Conservation (phyloP, 345 rosid species). For the Boechera divaricarpa region DNA sequence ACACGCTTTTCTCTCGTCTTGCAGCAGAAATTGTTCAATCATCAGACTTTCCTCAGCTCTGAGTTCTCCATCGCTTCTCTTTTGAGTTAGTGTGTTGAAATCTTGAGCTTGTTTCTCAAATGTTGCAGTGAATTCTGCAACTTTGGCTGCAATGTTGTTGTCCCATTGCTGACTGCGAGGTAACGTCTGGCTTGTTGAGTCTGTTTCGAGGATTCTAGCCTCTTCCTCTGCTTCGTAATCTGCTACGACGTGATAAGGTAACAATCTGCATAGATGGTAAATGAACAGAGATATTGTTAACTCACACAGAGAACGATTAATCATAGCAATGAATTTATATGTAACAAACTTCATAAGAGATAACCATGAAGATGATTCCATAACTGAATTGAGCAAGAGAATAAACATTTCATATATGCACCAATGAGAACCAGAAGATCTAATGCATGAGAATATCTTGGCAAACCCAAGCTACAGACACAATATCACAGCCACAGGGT, state of each 20-base stretch:
- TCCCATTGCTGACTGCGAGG: conserved; percentile 95
- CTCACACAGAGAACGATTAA: neutral
- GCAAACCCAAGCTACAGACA: neutral
- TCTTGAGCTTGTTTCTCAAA: conserved; percentile 87
- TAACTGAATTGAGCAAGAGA: neutral
- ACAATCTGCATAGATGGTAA: conserved; percentile 58
- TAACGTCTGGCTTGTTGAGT: conserved; percentile 73
- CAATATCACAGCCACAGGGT: conserved; percentile 11
- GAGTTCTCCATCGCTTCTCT: conserved; percentile 66
- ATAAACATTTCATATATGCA: neutral
- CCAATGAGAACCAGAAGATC: neutral
- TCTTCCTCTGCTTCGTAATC: conserved; percentile 99
- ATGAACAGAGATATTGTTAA: conserved; percentile 28
- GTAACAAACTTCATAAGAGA: neutral
- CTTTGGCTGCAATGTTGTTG: conserved; percentile 83
- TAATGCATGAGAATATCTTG: neutral
- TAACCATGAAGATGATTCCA: conserved; percentile 4
- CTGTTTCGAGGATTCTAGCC: conserved; percentile 83
- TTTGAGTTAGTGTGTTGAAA: conserved; percentile 74
- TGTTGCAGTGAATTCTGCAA: conserved; percentile 78
- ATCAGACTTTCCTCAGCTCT: conserved; percentile 83
- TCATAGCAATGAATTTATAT: neutral
- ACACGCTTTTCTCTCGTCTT: conserved; percentile 68
- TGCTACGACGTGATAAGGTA: conserved; percentile 91
- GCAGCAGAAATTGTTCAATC: conserved; percentile 76